These are phyloP conservation scores for Nissolia schottii DNA, from an alignment of 306 rosid species.

Conservation along the genomic window DNA sequence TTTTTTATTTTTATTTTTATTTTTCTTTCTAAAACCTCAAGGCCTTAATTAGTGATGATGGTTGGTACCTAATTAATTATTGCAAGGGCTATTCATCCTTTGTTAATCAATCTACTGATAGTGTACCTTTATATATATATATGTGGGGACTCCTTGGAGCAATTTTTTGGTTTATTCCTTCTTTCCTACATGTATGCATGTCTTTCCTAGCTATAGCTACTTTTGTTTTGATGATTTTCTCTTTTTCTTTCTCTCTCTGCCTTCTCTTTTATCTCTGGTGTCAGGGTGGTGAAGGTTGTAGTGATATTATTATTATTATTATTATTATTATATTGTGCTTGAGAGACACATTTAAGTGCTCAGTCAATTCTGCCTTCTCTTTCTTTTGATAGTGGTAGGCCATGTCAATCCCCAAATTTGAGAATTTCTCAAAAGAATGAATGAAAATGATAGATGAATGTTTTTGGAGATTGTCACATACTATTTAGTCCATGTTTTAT, in stretches of 20 bases:
- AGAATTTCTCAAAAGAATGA: constrained; percentile 13
- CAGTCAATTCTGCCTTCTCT: constrained; percentile 24
- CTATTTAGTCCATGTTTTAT: not conserved
- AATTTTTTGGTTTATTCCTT: constrained; percentile 33
- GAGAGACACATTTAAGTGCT: constrained; percentile 20
- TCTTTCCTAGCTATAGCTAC: constrained; percentile 19
- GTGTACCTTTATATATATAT: constrained; percentile 19
- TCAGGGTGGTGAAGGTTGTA: constrained; percentile 1
- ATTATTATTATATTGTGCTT: not conserved
- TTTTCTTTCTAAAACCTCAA: not conserved
- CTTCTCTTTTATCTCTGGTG: not conserved
- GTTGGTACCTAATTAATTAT: constrained; percentile 48
- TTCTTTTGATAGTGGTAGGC: constrained; percentile 13
- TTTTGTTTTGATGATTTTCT: constrained; percentile 17
- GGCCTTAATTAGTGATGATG: constrained; percentile 5
- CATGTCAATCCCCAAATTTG: constrained; percentile 9
- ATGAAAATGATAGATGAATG: not conserved
- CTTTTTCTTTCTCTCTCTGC: not conserved
- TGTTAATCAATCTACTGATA: constrained; percentile 27
- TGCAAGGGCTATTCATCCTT: constrained; percentile 30
- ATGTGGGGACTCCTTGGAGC: constrained; percentile 34
- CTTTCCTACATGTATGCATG: not conserved
- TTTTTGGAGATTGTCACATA: constrained; percentile 3
- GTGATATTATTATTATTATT: too few relatives aligned
- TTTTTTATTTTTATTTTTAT: too few relatives aligned